A percentile compares a stretch with the other conserved stretches of the same genome.
Evolutionary conservation across 2,329 filamentous ascomycete species (phyloP).

Genomic region (Phialophora tarda): DNA sequence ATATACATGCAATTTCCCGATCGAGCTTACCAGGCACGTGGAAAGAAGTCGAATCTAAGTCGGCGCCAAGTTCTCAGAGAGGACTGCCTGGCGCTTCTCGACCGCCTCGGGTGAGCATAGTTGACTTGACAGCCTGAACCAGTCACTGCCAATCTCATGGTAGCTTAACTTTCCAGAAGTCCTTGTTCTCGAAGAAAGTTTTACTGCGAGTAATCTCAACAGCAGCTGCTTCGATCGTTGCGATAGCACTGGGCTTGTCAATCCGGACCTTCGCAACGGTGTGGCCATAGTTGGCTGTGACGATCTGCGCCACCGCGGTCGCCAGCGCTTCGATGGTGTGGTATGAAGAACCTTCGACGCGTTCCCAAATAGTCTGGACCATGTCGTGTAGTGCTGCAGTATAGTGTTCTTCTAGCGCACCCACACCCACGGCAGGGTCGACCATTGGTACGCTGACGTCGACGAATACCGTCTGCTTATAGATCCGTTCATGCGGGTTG

Average conservation of each 20-base stretch:
- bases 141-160: conserved; percentile 23
- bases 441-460: conserved; percentile 44
- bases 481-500: conserved; percentile 58
- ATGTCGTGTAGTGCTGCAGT: conserved; percentile 45
- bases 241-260: conserved; percentile 58
- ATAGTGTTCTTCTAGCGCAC: conserved; percentile 26
- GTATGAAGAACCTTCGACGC: conserved; percentile 55
- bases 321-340: conserved; percentile 59
- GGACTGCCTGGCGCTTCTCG: conserved; percentile 7
- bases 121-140: conserved; percentile 37
- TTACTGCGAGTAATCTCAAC: conserved; percentile 56
- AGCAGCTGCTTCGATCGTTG: conserved; percentile 55
- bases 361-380: conserved; percentile 48
- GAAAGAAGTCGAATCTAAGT: conserved; percentile 40
- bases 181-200: conserved; percentile 50
- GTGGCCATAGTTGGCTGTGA: conserved; percentile 53
- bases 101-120: conserved; percentile 33
- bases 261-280: conserved; percentile 55
- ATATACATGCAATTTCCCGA: conserved; percentile 42
- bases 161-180: conserved; percentile 41
- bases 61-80: conserved; percentile 24
- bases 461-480: conserved; percentile 57
- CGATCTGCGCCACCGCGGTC: conserved; percentile 54
- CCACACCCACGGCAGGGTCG: conserved; percentile 25
- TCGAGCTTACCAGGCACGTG: conserved; percentile 46